Conservation (phyloP, 768 basidiomycete genomes). For the Filobasidium floriforme region DNA sequence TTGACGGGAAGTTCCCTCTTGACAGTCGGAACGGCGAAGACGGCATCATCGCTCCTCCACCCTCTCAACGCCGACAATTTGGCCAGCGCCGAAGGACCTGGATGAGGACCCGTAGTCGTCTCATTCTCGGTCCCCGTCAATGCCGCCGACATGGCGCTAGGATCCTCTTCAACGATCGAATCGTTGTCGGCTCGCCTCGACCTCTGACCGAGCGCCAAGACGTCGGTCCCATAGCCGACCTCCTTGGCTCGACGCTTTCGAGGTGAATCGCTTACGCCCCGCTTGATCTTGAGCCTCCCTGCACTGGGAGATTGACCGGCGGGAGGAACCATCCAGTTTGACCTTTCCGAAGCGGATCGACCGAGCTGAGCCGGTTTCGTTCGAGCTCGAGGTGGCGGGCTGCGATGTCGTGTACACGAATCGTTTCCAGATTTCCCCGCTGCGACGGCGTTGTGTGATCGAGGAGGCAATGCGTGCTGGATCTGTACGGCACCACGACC, state of each 20-base stretch:
- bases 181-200: background rate
- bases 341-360: conserved; percentile 10
- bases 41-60: conserved; percentile 23
- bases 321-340: background rate
- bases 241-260: conserved; percentile 4
- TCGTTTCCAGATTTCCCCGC: conserved; percentile 8
- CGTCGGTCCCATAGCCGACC: conserved; percentile 1
- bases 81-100: background rate
- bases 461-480: conserved; percentile 8
- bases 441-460: background rate
- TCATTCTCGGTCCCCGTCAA: conserved; percentile 12
- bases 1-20: background rate
- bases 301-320: conserved; percentile 17
- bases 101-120: background rate
- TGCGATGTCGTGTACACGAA: conserved; percentile 20
- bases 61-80: conserved; percentile 11
- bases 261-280: conserved; percentile 14
- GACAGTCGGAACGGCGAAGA: conserved; percentile 20
- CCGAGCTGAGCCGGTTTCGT: background rate
- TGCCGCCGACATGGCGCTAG: background rate
- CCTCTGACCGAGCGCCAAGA: background rate
- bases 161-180: conserved; percentile 10
- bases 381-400: conserved; percentile 15
- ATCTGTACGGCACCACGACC: conserved; percentile 23
- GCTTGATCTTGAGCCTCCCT: conserved; percentile 14